Evolutionary conservation across 164 flowering plant species (phyloP), one percentile per base, ranked within the genome.

Genomic region (Liriodendron chinense): DNA sequence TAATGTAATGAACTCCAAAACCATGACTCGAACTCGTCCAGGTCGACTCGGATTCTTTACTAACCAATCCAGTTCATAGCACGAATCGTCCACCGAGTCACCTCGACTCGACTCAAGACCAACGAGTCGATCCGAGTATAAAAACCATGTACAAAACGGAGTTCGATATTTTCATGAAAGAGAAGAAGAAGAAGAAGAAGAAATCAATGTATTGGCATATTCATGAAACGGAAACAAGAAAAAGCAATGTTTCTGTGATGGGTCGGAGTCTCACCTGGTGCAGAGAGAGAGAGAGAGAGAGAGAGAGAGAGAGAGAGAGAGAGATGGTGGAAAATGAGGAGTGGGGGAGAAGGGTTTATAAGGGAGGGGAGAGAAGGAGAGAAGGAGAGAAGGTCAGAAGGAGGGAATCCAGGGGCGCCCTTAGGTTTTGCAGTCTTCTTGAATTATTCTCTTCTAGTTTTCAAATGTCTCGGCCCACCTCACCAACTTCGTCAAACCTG

Each of bases 381-480:
- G 65, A 8, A 20, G 5, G 24, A 1, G 7, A 23, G 13, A 14
- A 23, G 22, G 62, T 57, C 62, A 57, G n/a, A 57, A 57, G n/a
- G 20, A 3, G 62, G 34, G 13, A 64, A 64, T 64, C 67, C 67
- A 64, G 67, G 67, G 67, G 67, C 67, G 67, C 67, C 67, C 10
- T 10, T 12, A 1, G 67, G 22, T 64, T 12, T 24, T 64, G 12
- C 34, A 9, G 26, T 2, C 1, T 9, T 64, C 26, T 64, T 64
- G 8, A 8, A 57, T 7, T 57, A 57, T 57, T 57, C 3, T 57
- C 7, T 4, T 34, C 43, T 7, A 34, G 7, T 23, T 34, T 24
- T 64, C 67, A 64, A 64, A 64, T 64, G 28, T 24, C 22, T 64
- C 67, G 67, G 67, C 67, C 22, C 13, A 24, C 5, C 34, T 64